Percentiles rank a stretch among this genome's conserved stretches.
Conservation (phyloP, 2,329 filamentous ascomycete genomes). For the Lecanoromycetidae sp. region DNA sequence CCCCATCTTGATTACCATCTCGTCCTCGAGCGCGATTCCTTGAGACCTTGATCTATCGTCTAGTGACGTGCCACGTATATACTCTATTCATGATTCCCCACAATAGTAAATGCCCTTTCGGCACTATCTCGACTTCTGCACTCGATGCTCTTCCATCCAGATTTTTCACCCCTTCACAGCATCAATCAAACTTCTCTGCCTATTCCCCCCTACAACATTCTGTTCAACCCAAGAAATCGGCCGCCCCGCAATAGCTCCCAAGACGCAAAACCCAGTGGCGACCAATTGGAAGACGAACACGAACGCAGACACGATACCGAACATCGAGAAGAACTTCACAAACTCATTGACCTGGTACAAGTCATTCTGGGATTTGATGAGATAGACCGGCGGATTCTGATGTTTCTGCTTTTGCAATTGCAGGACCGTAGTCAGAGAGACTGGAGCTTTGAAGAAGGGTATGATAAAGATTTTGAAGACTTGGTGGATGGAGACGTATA, state of each 20-base stretch:
- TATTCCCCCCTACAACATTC: constrained; percentile 19
- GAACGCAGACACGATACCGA: constrained; percentile 42
- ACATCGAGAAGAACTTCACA: constrained; percentile 57
- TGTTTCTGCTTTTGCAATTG: constrained; percentile 39
- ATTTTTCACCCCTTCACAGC: constrained; percentile 12
- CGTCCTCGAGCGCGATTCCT: background rate
- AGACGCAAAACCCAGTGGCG: constrained; percentile 51
- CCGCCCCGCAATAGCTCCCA: constrained; percentile 42
- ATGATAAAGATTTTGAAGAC: constrained; percentile 66
- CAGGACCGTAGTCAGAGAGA: constrained; percentile 57
- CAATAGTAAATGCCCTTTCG: background rate
- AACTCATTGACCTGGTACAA: constrained; percentile 68
- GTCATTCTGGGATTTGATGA: constrained; percentile 66
- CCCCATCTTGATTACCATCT: too few relatives aligned
- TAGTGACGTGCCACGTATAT: background rate
- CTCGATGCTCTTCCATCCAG: background rate
- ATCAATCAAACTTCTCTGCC: constrained; percentile 14
- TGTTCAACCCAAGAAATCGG: constrained; percentile 43
- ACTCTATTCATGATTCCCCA: background rate
- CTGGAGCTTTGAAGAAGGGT: constrained; percentile 59
- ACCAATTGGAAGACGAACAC: constrained; percentile 53
- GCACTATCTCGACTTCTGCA: background rate
- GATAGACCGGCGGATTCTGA: constrained; percentile 40
- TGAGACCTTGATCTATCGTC: background rate
- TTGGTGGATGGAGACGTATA: constrained; percentile 65